These are phyloP conservation scores for Boletus edulis DNA, from an alignment of 768 basidiomycete genomes.

Conservation along the genomic window DNA sequence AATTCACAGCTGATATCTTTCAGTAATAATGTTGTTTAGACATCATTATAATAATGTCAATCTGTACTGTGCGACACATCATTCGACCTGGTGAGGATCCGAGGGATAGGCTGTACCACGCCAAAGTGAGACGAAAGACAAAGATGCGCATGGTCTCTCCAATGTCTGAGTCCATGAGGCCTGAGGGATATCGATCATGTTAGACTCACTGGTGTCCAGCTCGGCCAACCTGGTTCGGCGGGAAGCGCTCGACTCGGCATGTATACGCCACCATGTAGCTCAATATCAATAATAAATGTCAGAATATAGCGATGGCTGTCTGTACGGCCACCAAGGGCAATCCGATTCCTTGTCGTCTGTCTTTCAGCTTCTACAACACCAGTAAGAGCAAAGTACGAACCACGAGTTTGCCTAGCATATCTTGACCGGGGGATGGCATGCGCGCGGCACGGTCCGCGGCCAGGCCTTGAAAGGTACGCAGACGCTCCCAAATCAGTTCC, in stretches of 20 bases:
- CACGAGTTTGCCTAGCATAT: background rate
- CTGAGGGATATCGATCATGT: no score
- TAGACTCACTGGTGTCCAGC: no score
- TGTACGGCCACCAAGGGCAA: background rate
- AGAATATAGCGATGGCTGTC: background rate
- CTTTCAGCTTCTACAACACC: background rate
- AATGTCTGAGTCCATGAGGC: background rate
- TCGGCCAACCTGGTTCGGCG: no score
- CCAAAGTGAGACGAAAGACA: no score
- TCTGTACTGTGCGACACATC: conserved; percentile 17
- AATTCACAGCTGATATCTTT: conserved; percentile 22
- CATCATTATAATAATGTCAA: conserved; percentile 29
- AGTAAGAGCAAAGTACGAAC: background rate
- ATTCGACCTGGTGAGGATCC: background rate
- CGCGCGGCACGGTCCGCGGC: conserved; percentile 17
- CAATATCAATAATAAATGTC: conserved; percentile 3
- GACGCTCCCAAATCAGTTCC: conserved; percentile 29
- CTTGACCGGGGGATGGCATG: background rate
- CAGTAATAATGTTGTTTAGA: conserved; percentile 34
- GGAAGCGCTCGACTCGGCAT: background rate
- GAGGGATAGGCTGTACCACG: background rate
- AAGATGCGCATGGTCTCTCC: background rate
- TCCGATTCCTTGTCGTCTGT: background rate
- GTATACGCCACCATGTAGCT: conserved; percentile 6
- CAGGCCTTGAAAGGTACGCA: conserved; percentile 12